A percentile compares a stretch with the other conserved stretches of the same genome.
These are phyloP conservation scores for Aegilops longissima DNA, from an alignment of 176 grass and related monocot species.

Conservation along the genomic window DNA sequence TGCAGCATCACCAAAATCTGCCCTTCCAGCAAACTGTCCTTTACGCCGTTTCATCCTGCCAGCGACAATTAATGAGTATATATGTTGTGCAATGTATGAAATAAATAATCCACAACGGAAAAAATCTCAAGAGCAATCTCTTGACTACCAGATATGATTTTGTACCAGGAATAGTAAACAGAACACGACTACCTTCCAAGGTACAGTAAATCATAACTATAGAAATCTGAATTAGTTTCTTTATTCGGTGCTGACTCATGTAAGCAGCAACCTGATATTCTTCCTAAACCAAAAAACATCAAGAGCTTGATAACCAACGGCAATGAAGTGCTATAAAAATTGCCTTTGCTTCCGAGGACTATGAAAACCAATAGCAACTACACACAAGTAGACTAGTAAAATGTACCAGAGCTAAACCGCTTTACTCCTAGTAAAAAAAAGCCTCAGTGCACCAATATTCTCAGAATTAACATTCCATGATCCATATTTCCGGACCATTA, in stretches of 20 bases:
- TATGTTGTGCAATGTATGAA: slow-evolving; percentile 16
- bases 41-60: slow-evolving; percentile 59
- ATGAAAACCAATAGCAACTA: neutral
- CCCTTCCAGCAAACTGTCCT: slow-evolving; percentile 61
- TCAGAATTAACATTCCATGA: neutral
- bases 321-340: slow-evolving; percentile 9
- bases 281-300: slow-evolving; percentile 11
- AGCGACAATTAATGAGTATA: slow-evolving; percentile 7
- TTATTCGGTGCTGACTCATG: neutral
- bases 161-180: slow-evolving; percentile 11
- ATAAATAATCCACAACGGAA: slow-evolving; percentile 20
- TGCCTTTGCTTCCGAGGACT: neutral
- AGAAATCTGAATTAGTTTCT: neutral
- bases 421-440: neutral
- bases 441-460: neutral
- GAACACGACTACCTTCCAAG: neutral
- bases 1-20: slow-evolving; percentile 43
- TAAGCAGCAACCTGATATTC: neutral
- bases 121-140: neutral
- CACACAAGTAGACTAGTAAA: neutral
- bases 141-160: neutral
- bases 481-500: neutral
- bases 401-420: slow-evolving; percentile 7
- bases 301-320: neutral
- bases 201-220: neutral